A percentile compares a stretch with the other conserved stretches of the same genome.
These are phyloP conservation scores for Claviceps sp. DNA, from an alignment of 2,329 filamentous ascomycete species.

Conservation along the genomic window DNA sequence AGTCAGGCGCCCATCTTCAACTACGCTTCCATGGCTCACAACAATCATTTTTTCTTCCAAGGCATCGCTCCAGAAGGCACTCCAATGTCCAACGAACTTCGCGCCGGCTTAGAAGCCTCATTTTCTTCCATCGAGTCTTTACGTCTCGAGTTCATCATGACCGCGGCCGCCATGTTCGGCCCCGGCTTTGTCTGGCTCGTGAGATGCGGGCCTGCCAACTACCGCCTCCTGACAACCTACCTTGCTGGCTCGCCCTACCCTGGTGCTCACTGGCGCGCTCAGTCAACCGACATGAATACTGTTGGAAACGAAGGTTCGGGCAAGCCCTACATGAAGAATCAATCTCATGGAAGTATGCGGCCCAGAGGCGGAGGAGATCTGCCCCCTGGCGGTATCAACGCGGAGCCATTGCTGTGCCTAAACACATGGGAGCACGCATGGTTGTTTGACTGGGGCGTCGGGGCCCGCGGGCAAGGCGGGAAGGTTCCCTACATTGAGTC, in stretches of 20 bases:
- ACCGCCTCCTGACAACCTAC: conserved; percentile 75
- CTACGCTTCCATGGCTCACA: conserved; percentile 90
- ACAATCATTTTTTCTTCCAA: conserved; percentile 75
- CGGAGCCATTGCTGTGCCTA: conserved; percentile 72
- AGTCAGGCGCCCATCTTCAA: conserved; percentile 75
- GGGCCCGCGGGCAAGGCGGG: conserved; percentile 44
- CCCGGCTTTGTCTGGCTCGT: conserved; percentile 97
- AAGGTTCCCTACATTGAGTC: conserved; percentile 63
- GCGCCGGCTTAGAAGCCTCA: conserved; percentile 46
- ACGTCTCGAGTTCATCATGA: conserved; percentile 63
- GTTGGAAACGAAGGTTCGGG: conserved; percentile 26
- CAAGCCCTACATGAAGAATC: conserved; percentile 25
- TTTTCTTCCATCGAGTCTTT: conserved; percentile 81
- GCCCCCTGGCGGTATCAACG: conserved; percentile 52
- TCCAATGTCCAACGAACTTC: conserved; percentile 43
- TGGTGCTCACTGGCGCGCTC: conserved; percentile 67
- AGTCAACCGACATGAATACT: conserved; percentile 58
- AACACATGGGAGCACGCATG: conserved; percentile 96
- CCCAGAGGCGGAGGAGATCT: conserved; percentile 17
- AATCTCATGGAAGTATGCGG: conserved; percentile 17
- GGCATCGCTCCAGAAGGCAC: conserved; percentile 30
- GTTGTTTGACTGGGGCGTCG: conserved; percentile 63
- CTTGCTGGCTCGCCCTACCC: conserved; percentile 81
- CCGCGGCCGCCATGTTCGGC: conserved; percentile 84
- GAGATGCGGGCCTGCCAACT: conserved; percentile 33